Percentiles rank a stretch among this genome's conserved stretches.
Evolutionary conservation across 176 grass and related monocot species (phyloP).

Genomic region (Melocanna baccifera): DNA sequence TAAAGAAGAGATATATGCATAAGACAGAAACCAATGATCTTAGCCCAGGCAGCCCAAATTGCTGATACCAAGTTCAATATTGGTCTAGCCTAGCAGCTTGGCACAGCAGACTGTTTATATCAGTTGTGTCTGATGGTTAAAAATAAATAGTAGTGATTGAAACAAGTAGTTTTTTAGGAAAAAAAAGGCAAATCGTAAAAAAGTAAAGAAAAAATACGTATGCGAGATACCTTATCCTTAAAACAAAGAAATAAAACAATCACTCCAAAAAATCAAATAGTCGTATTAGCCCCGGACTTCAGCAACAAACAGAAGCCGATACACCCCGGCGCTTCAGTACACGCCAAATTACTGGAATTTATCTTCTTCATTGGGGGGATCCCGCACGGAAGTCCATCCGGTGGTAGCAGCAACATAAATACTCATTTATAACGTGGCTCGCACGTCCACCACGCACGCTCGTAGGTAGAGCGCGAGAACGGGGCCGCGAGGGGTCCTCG

Average conservation of each 20-base stretch:
- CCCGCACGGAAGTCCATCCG: background rate
- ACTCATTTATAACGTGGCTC: background rate
- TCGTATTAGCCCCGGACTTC: no score
- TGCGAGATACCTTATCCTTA: fast-evolving
- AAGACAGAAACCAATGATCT: background rate
- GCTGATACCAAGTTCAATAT: background rate
- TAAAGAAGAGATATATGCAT: fast-evolving
- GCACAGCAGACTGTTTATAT: no score
- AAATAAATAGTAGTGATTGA: no score
- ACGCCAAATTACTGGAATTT: background rate
- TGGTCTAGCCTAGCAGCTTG: background rate
- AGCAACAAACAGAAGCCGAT: no score
- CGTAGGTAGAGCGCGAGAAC: background rate
- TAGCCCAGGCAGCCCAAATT: background rate
- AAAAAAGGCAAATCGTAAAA: no score
- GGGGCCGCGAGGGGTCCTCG: no score
- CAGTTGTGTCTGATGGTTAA: fast-evolving
- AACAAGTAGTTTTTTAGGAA: no score
- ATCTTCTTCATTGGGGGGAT: background rate
- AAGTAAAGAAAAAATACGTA: no score
- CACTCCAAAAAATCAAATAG: no score
- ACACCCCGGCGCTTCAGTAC: background rate
- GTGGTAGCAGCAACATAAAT: background rate
- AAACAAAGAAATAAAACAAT: fast-evolving
- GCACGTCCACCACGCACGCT: no score